Evolutionary conservation across 1,284 basidiomycete genomes (phyloP).

Genomic region (Cystobasidium sp.): DNA sequence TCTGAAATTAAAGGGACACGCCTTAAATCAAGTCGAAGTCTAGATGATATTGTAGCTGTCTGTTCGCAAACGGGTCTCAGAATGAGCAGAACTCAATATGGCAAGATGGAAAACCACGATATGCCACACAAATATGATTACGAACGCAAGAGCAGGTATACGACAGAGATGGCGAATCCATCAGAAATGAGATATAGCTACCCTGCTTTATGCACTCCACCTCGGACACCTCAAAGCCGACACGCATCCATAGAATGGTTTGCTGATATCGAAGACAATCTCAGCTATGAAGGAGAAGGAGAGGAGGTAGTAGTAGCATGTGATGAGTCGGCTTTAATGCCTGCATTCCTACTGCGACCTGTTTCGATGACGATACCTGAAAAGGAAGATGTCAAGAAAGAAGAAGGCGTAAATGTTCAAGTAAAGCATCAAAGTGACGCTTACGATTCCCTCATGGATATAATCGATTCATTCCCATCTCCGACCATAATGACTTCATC

Average conservation of each 20-base stretch:
- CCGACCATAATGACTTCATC: background rate
- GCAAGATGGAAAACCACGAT: background rate
- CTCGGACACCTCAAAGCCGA: conserved; percentile 1
- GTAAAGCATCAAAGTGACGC: background rate
- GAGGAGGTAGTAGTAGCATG: background rate
- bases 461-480: conserved; percentile 10
- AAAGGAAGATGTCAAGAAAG: background rate
- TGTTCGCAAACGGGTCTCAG: no score
- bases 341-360: background rate
- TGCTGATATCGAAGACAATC: background rate
- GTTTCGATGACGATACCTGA: background rate
- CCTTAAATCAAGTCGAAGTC: conserved; percentile 11
- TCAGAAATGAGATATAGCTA: conserved; percentile 1
- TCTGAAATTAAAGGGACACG: background rate
- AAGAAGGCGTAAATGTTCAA: background rate
- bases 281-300: background rate
- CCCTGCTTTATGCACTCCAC: conserved; percentile 22
- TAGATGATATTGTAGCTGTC: conserved; percentile 2
- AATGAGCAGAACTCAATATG: no score
- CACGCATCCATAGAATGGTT: conserved; percentile 30
- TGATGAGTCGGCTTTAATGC: conserved; percentile 20
- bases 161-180: background rate
- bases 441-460: conserved; percentile 15
- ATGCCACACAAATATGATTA: background rate
- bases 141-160: background rate